These are phyloP conservation scores for Colletotrichum tofieldiae DNA, from an alignment of 2,329 filamentous ascomycete species.

Conservation along the genomic window DNA sequence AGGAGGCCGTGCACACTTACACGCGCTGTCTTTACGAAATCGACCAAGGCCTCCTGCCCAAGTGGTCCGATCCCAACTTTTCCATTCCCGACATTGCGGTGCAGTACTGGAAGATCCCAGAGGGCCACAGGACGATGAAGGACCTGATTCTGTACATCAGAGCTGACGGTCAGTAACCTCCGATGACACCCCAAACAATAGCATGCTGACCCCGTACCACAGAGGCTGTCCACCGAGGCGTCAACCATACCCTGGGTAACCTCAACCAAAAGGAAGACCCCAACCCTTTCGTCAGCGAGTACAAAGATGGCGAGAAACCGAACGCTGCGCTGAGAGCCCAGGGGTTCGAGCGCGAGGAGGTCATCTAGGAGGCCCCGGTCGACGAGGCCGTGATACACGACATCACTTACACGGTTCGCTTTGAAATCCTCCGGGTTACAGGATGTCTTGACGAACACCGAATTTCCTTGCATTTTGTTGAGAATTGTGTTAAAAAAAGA, in stretches of 20 bases:
- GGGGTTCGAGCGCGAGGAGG: conserved; percentile 89
- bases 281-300: conserved; percentile 91
- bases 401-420: not conserved
- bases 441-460: not conserved
- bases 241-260: conserved; percentile 96
- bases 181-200: not conserved
- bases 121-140: conserved; percentile 85
- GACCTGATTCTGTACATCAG: conserved; percentile 91
- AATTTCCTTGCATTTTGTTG: conserved; percentile 4
- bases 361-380: conserved; percentile 65
- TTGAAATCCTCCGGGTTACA: not conserved
- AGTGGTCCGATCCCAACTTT: conserved; percentile 81
- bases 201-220: conserved; percentile 44
- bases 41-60: conserved; percentile 85
- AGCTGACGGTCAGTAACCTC: conserved; percentile 67
- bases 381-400: not conserved
- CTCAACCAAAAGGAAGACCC: conserved; percentile 88
- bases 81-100: conserved; percentile 90
- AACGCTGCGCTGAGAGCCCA: conserved; percentile 75
- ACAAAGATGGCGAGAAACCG: conserved; percentile 80
- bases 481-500: conserved; percentile 2
- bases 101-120: conserved; percentile 94
- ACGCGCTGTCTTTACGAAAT: conserved; percentile 90
- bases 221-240: conserved; percentile 91
- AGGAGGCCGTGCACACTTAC: conserved; percentile 97